Evolutionary conservation across 495 filamentous ascomycete genomes (phyloP).

Genomic region (Astrothelium subdiscretum): DNA sequence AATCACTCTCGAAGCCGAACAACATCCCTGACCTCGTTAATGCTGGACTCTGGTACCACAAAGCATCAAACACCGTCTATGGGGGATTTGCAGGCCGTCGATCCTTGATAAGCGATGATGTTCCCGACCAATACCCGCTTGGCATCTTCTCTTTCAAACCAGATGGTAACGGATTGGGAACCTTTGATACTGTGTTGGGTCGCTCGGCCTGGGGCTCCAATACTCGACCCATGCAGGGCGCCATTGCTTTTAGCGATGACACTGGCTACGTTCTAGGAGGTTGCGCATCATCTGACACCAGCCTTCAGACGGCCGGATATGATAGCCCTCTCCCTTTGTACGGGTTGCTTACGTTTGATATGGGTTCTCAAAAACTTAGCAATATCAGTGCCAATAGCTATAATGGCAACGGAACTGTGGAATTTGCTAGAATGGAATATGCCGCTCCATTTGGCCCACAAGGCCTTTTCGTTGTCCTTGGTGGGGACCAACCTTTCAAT

Average conservation of each 20-base stretch:
- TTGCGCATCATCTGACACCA: not conserved
- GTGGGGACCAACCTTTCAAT: not conserved
- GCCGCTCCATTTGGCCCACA: not conserved
- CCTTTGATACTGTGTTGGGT: not conserved
- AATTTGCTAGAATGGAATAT: not conserved
- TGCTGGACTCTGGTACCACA: not conserved
- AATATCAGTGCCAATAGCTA: not conserved
- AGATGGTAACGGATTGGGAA: not conserved
- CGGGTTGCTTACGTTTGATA: not conserved
- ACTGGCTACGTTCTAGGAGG: not conserved
- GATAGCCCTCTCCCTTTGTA: not conserved
- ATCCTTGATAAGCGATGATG: not conserved
- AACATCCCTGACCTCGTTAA: not conserved
- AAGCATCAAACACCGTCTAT: not conserved
- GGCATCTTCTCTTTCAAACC: not conserved
- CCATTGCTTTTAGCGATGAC: not conserved
- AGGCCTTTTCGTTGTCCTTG: not conserved
- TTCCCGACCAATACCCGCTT: not conserved
- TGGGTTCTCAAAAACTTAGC: not conserved
- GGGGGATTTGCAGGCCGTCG: slow-evolving; percentile 1
- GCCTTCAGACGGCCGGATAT: not conserved
- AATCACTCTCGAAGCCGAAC: not conserved
- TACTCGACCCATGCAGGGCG: not conserved
- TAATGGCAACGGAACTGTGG: not conserved
- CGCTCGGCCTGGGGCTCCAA: not conserved